Base-by-base conservation (phyloP, 176 grass and related monocot species). In the Oryza australiensis region DNA sequence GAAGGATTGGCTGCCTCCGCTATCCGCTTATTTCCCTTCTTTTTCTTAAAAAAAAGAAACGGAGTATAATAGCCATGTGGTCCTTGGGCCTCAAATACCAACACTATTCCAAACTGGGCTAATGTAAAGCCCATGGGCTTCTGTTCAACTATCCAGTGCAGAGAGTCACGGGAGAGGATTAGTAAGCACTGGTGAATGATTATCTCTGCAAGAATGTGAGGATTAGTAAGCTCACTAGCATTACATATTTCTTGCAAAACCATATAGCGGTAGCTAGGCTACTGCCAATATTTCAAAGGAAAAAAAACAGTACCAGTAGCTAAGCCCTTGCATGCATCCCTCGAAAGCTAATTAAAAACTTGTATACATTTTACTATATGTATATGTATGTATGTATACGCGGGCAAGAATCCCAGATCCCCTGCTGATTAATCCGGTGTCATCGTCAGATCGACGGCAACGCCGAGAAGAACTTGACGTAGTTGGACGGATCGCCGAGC, bases 391-490 rank as follows among this genome's bases (percentile, higher is more conserved):
- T 53, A 53, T 53, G 12, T 53, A 53, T 53, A 20, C 15, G 49
- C 15, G 18, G 14, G 46, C 5, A 18, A 37, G 1, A 37, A 8
- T 37, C 35, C 35, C 35, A 37, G 35, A 37, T 8, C 46, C 15
- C 46, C 46, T 49, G 46, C 46, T 16, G 46, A 18, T 49, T 49
- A 49, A 18, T 49, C 15, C 13, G 11, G 42, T 43, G 49, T 37
- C 7, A 8, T 53, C 49, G 6, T 88, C 70, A 88, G 8, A 49
- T 68, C 9, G 82, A 83, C 74, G 80, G 65, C 76, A 70, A 12
- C 0, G 64, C 72, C 33, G 87, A 89, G 46, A 87, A 87, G 76
- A 87, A 91, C n/a, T 80, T 23, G 33, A 87, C 46, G 57, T 76
- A 76, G 8, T 84, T 76, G 10, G 76, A 7, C 2, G 70, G 42